Percentiles rank a stretch among this genome's conserved stretches.
Evolutionary conservation across 768 basidiomycete species (phyloP).

Genomic region (Scleroderma bovista): DNA sequence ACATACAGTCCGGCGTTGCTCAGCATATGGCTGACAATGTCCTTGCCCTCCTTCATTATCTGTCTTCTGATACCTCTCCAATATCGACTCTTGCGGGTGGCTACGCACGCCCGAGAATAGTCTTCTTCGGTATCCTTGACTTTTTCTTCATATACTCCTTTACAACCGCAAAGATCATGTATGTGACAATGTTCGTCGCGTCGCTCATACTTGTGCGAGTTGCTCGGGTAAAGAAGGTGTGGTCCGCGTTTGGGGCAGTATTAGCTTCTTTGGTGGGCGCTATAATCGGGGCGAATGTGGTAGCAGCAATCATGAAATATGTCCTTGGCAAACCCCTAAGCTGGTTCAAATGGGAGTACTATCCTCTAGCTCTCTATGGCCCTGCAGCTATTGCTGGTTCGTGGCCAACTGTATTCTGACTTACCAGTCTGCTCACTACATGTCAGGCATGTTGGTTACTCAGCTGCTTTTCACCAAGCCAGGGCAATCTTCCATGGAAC

Average conservation of each 20-base stretch:
- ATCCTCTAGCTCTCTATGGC: constrained; percentile 62
- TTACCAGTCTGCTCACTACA: background rate
- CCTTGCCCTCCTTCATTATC: constrained; percentile 68
- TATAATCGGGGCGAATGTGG: constrained; percentile 57
- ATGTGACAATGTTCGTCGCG: constrained; percentile 44
- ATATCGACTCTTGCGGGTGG: constrained; percentile 56
- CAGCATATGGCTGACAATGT: constrained; percentile 90
- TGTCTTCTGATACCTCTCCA: constrained; percentile 66
- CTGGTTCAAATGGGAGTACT: constrained; percentile 77
- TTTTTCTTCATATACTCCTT: constrained; percentile 72
- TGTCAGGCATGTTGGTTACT: constrained; percentile 53
- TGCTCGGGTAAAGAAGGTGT: constrained; percentile 24
- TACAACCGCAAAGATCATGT: constrained; percentile 59
- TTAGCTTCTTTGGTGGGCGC: constrained; percentile 49
- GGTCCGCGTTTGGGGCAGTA: constrained; percentile 44
- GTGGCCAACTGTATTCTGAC: constrained; percentile 13
- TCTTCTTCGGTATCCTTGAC: constrained; percentile 74
- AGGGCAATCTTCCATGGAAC: constrained; percentile 43
- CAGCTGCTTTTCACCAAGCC: constrained; percentile 48
- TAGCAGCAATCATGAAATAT: constrained; percentile 63
- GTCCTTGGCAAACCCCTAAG: constrained; percentile 68
- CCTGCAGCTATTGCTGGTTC: constrained; percentile 69
- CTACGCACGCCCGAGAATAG: constrained; percentile 51
- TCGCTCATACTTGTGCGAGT: constrained; percentile 41
- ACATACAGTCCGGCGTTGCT: constrained; percentile 80